Percentiles rank a stretch among this genome's conserved stretches.
These are phyloP conservation scores for Paramecium pentaurelia DNA, from an alignment of 73 alveolate genomes.

Conservation along the genomic window DNA sequence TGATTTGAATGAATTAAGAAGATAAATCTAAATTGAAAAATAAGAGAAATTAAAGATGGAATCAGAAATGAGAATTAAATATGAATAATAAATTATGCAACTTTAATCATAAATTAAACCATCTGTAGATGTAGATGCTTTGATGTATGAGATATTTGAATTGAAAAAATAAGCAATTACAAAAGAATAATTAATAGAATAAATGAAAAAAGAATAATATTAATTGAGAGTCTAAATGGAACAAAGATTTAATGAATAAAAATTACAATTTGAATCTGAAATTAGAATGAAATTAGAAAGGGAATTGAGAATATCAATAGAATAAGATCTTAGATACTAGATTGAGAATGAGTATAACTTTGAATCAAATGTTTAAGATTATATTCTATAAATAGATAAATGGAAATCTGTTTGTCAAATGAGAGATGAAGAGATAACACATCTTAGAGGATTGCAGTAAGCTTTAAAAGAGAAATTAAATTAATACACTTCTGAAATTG, in stretches of 20 bases:
- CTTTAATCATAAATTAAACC: not conserved
- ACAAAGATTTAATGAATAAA: not conserved
- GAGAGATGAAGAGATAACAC: constrained; percentile 19
- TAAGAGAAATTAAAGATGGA: not conserved
- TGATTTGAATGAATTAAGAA: not conserved
- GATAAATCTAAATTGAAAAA: not conserved
- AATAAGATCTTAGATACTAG: not conserved
- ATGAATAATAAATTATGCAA: not conserved
- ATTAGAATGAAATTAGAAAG: not conserved
- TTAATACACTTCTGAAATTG: constrained; percentile 29
- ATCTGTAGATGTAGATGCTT: constrained; percentile 35
- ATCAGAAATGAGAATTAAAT: not conserved
- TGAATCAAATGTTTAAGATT: not conserved
- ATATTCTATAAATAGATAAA: not conserved
- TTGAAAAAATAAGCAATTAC: not conserved
- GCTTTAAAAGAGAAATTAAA: constrained; percentile 26
- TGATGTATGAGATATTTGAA: constrained; percentile 40
- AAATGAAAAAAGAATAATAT: not conserved
- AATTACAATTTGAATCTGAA: not conserved
- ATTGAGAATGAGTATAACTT: not conserved
- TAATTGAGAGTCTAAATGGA: not conserved
- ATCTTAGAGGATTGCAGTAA: not conserved
- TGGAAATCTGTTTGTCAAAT: not conserved
- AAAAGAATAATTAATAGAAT: not conserved
- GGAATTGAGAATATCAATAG: not conserved